These are phyloP conservation scores for Juglanconis sp. DNA, from an alignment of 2,329 filamentous ascomycete species.

Conservation along the genomic window DNA sequence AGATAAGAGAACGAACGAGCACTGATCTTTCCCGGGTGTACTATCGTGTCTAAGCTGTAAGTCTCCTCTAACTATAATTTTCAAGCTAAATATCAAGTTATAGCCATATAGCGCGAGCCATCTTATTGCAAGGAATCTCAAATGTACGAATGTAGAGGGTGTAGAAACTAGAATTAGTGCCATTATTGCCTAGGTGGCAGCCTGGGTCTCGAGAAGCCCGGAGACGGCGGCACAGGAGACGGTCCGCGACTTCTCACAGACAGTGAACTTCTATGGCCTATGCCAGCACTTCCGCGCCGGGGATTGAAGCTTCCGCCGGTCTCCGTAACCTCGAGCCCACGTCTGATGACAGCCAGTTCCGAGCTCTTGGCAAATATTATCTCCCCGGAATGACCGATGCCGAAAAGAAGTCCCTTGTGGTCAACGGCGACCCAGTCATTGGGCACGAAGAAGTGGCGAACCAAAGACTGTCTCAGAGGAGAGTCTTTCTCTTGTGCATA, in stretches of 20 bases:
- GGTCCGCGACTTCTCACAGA: neutral
- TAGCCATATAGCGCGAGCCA: no score
- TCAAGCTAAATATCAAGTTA: no score
- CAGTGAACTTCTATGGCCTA: neutral
- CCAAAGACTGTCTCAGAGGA: neutral
- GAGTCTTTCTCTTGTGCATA: neutral
- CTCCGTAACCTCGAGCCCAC: constrained; percentile 21
- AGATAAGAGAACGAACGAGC: no score
- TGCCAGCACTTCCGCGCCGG: neutral
- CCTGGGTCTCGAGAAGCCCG: neutral
- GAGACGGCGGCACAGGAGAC: neutral
- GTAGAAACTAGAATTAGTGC: no score
- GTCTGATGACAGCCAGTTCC: constrained; percentile 21
- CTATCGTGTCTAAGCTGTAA: no score
- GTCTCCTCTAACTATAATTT: no score
- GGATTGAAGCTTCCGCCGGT: constrained; percentile 15
- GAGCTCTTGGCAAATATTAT: constrained; percentile 17
- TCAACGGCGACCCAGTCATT: constrained; percentile 20
- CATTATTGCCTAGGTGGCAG: no score
- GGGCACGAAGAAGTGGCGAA: constrained; percentile 25
- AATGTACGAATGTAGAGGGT: no score
- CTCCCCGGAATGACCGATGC: constrained; percentile 14
- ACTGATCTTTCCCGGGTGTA: no score
- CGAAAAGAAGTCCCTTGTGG: constrained; percentile 7
- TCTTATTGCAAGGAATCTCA: no score